Conservation (phyloP, 495 filamentous ascomycete species). For the Daldinia grandis region DNA sequence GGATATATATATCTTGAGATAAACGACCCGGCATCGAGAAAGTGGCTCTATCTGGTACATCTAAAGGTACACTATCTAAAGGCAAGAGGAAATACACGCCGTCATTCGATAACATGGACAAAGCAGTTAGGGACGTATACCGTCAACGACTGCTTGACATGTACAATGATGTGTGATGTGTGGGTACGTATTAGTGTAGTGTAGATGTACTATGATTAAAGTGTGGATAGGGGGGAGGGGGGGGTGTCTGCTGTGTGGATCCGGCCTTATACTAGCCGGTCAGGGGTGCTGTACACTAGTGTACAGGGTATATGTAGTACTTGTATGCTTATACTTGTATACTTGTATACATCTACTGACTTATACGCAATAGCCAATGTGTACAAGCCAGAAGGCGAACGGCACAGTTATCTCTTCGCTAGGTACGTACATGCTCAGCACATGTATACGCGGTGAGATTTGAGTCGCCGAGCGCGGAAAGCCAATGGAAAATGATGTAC, state of each 20-base stretch:
- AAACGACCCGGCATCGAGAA: constrained; percentile 7
- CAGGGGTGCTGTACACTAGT: constrained; percentile 19
- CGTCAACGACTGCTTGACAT: constrained; percentile 27
- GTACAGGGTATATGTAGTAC: constrained; percentile 1
- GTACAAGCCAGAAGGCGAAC: constrained; percentile 12
- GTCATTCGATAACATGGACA: constrained; percentile 18
- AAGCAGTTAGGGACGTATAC: constrained; percentile 8
- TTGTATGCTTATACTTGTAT: too few relatives aligned
- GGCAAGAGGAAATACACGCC: constrained; percentile 16
- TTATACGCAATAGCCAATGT: neutral
- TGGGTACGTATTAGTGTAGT: constrained; percentile 31
- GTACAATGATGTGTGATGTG: constrained; percentile 45
- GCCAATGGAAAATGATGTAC: constrained; percentile 30
- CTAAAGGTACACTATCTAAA: constrained; percentile 2
- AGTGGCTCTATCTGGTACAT: constrained; percentile 26
- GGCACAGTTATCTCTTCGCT: constrained; percentile 31
- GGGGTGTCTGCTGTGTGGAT: constrained; percentile 30
- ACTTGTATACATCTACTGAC: too few relatives aligned
- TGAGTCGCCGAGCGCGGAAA: constrained; percentile 35
- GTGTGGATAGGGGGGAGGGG: constrained; percentile 25
- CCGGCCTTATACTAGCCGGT: constrained; percentile 34
- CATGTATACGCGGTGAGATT: constrained; percentile 6
- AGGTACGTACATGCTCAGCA: neutral
- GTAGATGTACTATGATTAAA: constrained; percentile 11
- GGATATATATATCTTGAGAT: constrained; percentile 38